phyloP scores from a whole-genome alignment of 192 early-diverging fungal genomes.

The Neocallimastix lanati region DNA sequence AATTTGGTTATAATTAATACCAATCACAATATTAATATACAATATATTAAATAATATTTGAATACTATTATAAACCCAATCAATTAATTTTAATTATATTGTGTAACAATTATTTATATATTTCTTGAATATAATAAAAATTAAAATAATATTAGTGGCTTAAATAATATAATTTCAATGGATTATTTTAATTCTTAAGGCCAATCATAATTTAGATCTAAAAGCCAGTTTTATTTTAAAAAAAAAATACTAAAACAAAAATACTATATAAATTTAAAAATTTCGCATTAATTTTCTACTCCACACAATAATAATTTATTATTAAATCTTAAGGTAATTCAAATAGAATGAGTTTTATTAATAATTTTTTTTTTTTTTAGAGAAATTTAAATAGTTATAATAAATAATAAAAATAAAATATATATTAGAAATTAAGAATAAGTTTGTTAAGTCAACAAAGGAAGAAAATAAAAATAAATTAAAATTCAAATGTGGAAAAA shows the following conservation, averaged over 20 bases:
- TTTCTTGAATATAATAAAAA: not conserved
- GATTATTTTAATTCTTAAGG: not conserved
- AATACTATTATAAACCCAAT: not conserved
- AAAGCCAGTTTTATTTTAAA: not conserved
- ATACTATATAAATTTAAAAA: not conserved
- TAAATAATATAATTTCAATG: not conserved
- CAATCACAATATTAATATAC: not conserved
- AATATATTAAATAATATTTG: not conserved
- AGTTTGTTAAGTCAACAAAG: no score
- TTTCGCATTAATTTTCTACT: not conserved
- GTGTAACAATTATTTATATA: not conserved
- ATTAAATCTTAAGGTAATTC: not conserved
- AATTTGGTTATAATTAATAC: not conserved
- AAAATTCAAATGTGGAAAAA: no score
- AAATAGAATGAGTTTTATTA: no score
- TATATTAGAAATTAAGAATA: no score
- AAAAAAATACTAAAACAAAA: not conserved
- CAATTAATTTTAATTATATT: not conserved
- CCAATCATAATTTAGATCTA: not conserved
- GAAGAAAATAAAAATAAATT: no score
- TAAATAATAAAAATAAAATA: no score
- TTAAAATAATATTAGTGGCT: not conserved
- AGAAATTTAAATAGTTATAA: no score
- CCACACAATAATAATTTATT: not conserved
- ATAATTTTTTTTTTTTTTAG: no score